Percentiles rank a stretch among this genome's conserved stretches.
Evolutionary conservation across 495 filamentous ascomycete species (phyloP).

Genomic region (Barbatosphaeria neglecta): DNA sequence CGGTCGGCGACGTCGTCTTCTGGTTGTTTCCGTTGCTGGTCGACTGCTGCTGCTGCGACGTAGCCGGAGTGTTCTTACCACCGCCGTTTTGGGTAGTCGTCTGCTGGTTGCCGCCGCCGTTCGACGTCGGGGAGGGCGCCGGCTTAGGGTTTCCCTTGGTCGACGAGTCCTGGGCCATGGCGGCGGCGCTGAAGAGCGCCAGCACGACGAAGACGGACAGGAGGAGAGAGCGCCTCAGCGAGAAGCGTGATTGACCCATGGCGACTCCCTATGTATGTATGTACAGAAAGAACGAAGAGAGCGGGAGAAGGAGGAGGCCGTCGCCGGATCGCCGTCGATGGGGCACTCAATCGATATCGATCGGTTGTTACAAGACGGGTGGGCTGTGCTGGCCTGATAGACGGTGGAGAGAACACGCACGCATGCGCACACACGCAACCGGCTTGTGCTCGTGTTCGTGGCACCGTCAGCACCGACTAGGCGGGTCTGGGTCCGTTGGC

Average conservation of each 20-base stretch:
- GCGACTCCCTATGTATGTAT: neutral
- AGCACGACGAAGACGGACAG: constrained; percentile 18
- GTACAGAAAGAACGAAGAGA: neutral
- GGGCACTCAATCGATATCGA: neutral
- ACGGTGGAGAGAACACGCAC: too few species aligned
- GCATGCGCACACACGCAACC: too few species aligned
- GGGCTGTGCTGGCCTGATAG: too few species aligned
- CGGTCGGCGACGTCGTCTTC: constrained; percentile 3
- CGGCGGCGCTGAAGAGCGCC: constrained; percentile 16
- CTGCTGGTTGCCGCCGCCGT: neutral
- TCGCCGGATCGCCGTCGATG: neutral
- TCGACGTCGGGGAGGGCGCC: neutral
- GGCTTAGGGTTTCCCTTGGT: neutral
- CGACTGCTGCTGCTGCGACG: neutral
- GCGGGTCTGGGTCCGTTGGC: too few species aligned
- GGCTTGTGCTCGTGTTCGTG: too few species aligned
- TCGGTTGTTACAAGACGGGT: neutral
- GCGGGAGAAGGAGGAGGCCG: constrained; percentile 8
- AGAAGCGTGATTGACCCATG: constrained; percentile 16
- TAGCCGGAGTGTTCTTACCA: neutral
- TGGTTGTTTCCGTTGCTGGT: neutral
- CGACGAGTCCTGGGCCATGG: constrained; percentile 16
- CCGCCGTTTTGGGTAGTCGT: neutral
- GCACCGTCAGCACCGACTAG: neutral
- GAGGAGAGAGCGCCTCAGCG: constrained; percentile 24